These are phyloP conservation scores for Dacryopinax primogenitus DNA, from an alignment of 768 basidiomycete species.

Conservation along the genomic window DNA sequence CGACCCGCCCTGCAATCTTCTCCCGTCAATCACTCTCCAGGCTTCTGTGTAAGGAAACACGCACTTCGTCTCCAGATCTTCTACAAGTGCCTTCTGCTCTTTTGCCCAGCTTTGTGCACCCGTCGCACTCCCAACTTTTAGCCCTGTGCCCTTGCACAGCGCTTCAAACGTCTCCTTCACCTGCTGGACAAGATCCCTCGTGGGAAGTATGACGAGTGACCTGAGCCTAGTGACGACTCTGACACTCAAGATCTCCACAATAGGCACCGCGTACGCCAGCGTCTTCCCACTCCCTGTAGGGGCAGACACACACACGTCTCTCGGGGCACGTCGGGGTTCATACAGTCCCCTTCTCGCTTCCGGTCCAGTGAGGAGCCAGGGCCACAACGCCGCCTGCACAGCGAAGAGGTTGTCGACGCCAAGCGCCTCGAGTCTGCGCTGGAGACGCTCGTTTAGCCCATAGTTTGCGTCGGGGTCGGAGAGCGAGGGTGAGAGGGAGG, in stretches of 20 bases:
- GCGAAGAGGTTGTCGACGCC: slow-evolving; percentile 83
- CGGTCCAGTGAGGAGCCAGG: slow-evolving; percentile 51
- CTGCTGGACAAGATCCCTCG: slow-evolving; percentile 83
- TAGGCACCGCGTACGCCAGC: slow-evolving; percentile 86
- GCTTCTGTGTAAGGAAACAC: slow-evolving; percentile 17
- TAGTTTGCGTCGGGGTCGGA: slow-evolving; percentile 30
- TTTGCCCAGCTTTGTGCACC: slow-evolving; percentile 91
- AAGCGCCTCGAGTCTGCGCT: slow-evolving; percentile 52
- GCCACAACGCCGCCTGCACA: slow-evolving; percentile 80
- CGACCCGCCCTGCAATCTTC: slow-evolving; percentile 69
- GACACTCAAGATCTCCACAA: slow-evolving; percentile 68
- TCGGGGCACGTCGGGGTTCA: slow-evolving; percentile 48
- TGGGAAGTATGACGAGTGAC: slow-evolving; percentile 82
- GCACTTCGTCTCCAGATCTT: slow-evolving; percentile 43
- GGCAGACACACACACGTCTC: slow-evolving; percentile 86
- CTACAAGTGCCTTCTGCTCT: slow-evolving; percentile 72
- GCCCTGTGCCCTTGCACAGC: slow-evolving; percentile 66
- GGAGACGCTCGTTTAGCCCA: slow-evolving; percentile 46
- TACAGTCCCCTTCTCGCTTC: slow-evolving; percentile 40
- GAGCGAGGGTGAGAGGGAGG: slow-evolving; percentile 29
- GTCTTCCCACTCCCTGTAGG: slow-evolving; percentile 98
- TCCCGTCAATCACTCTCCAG: neutral
- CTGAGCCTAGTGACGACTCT: slow-evolving; percentile 72
- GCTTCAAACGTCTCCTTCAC: slow-evolving; percentile 86
- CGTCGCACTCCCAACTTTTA: slow-evolving; percentile 82